Conservation (phyloP, 169 alveolate genomes). For the Babesia ovis region DNA sequence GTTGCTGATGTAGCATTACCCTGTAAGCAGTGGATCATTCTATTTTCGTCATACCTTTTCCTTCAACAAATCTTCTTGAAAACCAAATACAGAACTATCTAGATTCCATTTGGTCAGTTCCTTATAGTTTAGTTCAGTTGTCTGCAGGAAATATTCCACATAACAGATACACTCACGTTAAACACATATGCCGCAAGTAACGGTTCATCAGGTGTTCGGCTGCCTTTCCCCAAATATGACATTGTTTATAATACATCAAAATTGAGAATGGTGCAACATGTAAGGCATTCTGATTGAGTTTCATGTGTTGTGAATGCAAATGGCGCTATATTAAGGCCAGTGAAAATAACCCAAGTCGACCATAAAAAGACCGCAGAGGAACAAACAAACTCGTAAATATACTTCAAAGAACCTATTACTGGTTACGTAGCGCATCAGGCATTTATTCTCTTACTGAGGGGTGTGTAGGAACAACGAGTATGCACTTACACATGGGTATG, state of each 20-base stretch:
- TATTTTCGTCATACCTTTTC: slow-evolving; percentile 1
- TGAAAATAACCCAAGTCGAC: too few species aligned
- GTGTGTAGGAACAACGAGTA: too few species aligned
- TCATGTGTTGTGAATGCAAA: too few species aligned
- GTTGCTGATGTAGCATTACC: neutral
- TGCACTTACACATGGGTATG: too few species aligned
- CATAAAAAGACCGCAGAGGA: too few species aligned
- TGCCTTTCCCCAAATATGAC: slow-evolving; percentile 1
- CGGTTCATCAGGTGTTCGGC: slow-evolving; percentile 49
- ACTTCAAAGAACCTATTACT: too few species aligned
- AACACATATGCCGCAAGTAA: slow-evolving; percentile 30
- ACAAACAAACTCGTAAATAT: too few species aligned
- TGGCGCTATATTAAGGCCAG: too few species aligned
- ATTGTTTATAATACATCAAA: neutral
- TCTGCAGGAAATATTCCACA: slow-evolving; percentile 3
- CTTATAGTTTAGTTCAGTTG: slow-evolving; percentile 24
- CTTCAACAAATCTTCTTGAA: slow-evolving; percentile 34
- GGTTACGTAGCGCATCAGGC: too few species aligned
- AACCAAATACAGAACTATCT: slow-evolving; percentile 52
- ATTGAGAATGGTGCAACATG: neutral
- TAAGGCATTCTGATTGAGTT: neutral
- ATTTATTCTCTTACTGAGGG: too few species aligned
- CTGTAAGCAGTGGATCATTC: neutral
- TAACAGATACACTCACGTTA: slow-evolving; percentile 18
- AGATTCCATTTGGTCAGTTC: slow-evolving; percentile 61